Base-by-base conservation (phyloP, 2,329 filamentous ascomycete genomes). In the Fusarium buxicola region DNA sequence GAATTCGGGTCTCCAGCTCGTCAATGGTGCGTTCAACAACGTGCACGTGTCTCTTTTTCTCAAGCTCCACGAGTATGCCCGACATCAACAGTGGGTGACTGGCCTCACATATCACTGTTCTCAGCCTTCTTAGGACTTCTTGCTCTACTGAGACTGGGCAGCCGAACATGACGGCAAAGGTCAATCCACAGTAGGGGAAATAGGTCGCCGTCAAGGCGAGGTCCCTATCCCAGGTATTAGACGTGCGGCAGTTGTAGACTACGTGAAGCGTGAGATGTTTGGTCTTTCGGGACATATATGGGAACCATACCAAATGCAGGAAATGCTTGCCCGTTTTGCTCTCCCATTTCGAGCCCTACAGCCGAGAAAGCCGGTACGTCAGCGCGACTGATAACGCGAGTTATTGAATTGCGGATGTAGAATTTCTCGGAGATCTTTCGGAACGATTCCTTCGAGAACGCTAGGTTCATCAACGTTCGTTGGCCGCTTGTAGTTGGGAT, bases 191-290 rank as follows among this genome's bases (percentile, higher is more conserved):
- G 12, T 47, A n/a, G 0, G 59, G 56, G 7, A 63, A 60, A 9
- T 56, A 47, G 9, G 59, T 63, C 0, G 47, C 45, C 2, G 56
- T 43, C 4, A 56, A 10, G 0, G 56, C 56, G 2, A 63, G 50
- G 10, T 63, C 59, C 0, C 4, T 7, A 2, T 41, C 38, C 56
- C 59, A 63, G 13, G 47, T 36, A 18, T 55, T 52, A 0, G 59
- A 56, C 2, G 59, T 53, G 0, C 59, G 46, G 9, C 41, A 35
- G 4, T 56, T 60, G 5, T 60, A 63, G 0, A 60, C 56, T 63
- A 4, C 4, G 10, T 9, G 9, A 2, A 7, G 2, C 21, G n/a
- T 52, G 4, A 51, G 30, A 44, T 3, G 8, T n/a, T 7, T 32
- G 9, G 2, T 12, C 25, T 32, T 1, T 15, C 15, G 8, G 16